Conservation (phyloP, 2,329 filamentous ascomycete species). For the Trichocomaceae sp. region DNA sequence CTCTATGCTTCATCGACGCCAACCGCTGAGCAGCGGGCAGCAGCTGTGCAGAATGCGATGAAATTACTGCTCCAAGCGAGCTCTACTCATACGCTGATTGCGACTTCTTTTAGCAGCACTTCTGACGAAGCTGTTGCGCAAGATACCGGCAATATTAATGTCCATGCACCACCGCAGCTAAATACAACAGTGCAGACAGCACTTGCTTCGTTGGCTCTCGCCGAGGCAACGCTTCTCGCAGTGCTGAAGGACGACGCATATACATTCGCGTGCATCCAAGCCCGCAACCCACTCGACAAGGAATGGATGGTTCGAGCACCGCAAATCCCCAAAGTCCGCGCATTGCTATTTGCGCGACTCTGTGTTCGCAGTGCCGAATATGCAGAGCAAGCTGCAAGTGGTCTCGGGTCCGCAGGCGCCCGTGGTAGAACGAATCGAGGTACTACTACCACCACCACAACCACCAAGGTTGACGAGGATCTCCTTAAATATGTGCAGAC, state of each 20-base stretch:
- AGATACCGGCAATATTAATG: background rate
- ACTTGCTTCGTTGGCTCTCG: constrained; percentile 57
- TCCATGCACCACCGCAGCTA: constrained; percentile 40
- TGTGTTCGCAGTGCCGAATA: constrained; percentile 87
- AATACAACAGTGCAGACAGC: constrained; percentile 37
- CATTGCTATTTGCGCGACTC: constrained; percentile 77
- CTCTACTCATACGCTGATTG: constrained; percentile 68
- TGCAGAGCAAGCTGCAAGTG: constrained; percentile 62
- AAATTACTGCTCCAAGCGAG: constrained; percentile 71
- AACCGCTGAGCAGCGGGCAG: constrained; percentile 60
- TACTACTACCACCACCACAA: constrained; percentile 18
- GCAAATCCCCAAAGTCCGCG: constrained; percentile 79
- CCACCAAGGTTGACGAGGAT: constrained; percentile 58
- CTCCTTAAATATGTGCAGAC: constrained; percentile 70
- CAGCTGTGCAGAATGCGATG: constrained; percentile 66
- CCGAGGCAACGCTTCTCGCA: constrained; percentile 82
- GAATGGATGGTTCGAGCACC: constrained; percentile 97
- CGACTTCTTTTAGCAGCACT: constrained; percentile 42
- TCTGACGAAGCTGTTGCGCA: constrained; percentile 43
- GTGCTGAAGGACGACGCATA: constrained; percentile 95
- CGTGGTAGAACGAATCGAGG: constrained; percentile 17
- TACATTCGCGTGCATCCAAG: constrained; percentile 70
- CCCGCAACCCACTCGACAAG: constrained; percentile 71
- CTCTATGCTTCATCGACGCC: constrained; percentile 63
- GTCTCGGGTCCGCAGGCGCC: constrained; percentile 36